Conservation (phyloP, 108 stramenopile genomes). For the Conticribra guillardii region DNA sequence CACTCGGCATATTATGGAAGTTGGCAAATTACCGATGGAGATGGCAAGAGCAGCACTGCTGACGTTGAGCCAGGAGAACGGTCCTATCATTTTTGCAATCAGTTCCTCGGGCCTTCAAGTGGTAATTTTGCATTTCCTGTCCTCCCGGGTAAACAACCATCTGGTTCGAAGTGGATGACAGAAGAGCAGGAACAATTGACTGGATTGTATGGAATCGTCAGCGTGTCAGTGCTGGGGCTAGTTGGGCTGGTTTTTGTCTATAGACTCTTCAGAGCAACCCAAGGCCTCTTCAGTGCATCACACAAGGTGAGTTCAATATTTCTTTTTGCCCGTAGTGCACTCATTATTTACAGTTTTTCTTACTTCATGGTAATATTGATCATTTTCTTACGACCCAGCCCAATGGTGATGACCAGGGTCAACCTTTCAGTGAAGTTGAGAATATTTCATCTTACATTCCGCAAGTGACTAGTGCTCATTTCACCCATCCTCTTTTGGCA, state of each 20-base stretch:
- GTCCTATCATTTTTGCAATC: constrained; percentile 53
- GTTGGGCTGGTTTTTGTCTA: constrained; percentile 44
- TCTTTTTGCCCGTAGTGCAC: background rate
- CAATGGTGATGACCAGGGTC: constrained; percentile 34
- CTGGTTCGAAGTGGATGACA: constrained; percentile 75
- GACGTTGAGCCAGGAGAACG: constrained; percentile 35
- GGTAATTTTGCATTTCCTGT: constrained; percentile 55
- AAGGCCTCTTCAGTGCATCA: constrained; percentile 39
- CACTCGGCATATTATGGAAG: constrained; percentile 52
- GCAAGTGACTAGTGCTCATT: constrained; percentile 61
- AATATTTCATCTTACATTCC: constrained; percentile 68
- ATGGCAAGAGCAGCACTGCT: constrained; percentile 33
- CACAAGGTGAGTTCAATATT: constrained; percentile 24
- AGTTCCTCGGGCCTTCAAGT: constrained; percentile 44
- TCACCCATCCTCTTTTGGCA: constrained; percentile 79
- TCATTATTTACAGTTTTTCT: background rate
- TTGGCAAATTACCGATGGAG: constrained; percentile 46
- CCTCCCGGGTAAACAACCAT: constrained; percentile 49
- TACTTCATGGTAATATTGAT: background rate
- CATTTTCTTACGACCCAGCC: constrained; percentile 14
- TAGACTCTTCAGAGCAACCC: constrained; percentile 24
- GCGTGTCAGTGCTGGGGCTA: constrained; percentile 32
- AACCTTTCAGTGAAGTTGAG: constrained; percentile 42
- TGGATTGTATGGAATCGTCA: constrained; percentile 67
- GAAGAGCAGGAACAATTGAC: constrained; percentile 70